phyloP scores from a whole-genome alignment of 495 filamentous ascomycete species.

The Xylaria acuta region DNA sequence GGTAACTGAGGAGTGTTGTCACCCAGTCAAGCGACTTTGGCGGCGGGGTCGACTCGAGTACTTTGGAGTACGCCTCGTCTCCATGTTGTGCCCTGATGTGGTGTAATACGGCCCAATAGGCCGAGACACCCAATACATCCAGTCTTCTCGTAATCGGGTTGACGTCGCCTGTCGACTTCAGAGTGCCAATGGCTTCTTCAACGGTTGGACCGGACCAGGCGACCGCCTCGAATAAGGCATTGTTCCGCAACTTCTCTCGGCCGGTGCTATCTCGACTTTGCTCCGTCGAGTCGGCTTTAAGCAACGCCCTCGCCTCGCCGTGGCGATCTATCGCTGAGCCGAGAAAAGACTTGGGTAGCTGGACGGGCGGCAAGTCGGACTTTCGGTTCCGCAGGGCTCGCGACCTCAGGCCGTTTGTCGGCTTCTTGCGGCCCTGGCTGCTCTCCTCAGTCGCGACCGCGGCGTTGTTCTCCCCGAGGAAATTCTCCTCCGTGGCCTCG shows the following conservation, averaged over 20 bases:
- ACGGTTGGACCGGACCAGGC: constrained; percentile 24
- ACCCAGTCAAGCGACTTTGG: constrained; percentile 25
- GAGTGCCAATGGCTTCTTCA: constrained; percentile 9
- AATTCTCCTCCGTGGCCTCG: constrained; percentile 23
- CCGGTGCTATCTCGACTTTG: neutral
- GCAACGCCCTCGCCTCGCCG: constrained; percentile 11
- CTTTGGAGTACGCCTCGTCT: constrained; percentile 19
- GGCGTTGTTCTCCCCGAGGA: constrained; percentile 30
- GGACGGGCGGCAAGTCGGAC: constrained; percentile 50
- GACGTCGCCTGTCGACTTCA: constrained; percentile 10
- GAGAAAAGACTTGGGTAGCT: constrained; percentile 54
- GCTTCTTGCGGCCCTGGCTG: constrained; percentile 30
- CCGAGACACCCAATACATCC: constrained; percentile 27
- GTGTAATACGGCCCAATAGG: constrained; percentile 27
- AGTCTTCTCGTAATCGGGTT: constrained; percentile 24
- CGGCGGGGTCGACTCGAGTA: constrained; percentile 17
- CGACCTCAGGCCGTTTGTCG: constrained; percentile 40
- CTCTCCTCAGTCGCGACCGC: constrained; percentile 26
- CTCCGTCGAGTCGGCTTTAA: constrained; percentile 21
- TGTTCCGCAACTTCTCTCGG: neutral
- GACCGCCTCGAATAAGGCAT: constrained; percentile 21
- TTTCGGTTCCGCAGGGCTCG: constrained; percentile 46
- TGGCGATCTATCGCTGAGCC: constrained; percentile 40
- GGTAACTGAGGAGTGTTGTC: constrained; percentile 14
- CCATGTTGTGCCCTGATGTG: constrained; percentile 16